phyloP scores from a whole-genome alignment of 768 basidiomycete genomes.

The Suillus americanus region DNA sequence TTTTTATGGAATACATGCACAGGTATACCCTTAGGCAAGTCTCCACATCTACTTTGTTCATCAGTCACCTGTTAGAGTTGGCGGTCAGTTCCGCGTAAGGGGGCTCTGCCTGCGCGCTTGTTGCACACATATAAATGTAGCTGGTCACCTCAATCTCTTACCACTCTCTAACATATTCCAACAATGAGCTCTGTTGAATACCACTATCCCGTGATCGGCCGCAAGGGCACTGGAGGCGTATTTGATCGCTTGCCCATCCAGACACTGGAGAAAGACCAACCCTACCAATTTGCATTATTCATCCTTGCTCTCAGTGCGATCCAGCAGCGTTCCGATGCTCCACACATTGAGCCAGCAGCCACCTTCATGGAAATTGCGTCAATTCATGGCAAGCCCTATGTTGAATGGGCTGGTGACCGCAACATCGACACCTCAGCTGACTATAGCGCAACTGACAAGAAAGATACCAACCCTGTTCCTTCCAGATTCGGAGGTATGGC shows the following conservation, averaged over 20 bases:
- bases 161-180: not conserved
- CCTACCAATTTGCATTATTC: constrained; percentile 28
- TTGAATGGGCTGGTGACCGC: constrained; percentile 24
- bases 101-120: not conserved
- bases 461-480: constrained; percentile 26
- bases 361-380: constrained; percentile 23
- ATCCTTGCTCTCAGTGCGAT: constrained; percentile 20
- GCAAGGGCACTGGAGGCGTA: constrained; percentile 12
- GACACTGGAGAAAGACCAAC: constrained; percentile 16
- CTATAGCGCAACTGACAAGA: constrained; percentile 20
- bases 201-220: constrained; percentile 23
- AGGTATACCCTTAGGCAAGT: not conserved
- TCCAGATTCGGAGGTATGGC: constrained; percentile 26
- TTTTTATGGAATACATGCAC: not conserved
- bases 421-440: constrained; percentile 16
- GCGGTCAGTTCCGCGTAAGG: not conserved
- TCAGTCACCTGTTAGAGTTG: not conserved
- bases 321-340: constrained; percentile 9
- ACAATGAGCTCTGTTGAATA: constrained; percentile 2
- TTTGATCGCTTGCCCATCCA: constrained; percentile 25
- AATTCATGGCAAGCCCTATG: constrained; percentile 26
- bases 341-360: constrained; percentile 8
- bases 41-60: not conserved
- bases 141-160: too few species aligned
- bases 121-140: not conserved